Evolutionary conservation across 2,329 filamentous ascomycete genomes (phyloP).

Genomic region (Aureobasidium lini): DNA sequence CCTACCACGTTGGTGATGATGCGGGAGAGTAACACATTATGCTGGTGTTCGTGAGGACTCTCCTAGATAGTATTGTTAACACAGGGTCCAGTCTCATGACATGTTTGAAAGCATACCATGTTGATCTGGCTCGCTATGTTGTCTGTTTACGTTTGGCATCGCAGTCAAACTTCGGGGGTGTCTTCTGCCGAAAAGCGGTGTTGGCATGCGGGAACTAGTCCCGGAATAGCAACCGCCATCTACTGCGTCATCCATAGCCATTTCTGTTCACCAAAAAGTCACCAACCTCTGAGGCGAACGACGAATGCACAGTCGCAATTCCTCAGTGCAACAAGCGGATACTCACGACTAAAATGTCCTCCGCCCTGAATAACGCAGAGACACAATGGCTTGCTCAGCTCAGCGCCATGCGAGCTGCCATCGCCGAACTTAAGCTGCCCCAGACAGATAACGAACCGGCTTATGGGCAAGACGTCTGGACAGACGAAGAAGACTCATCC

Average conservation of each 20-base stretch:
- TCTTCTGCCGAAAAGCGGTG: neutral
- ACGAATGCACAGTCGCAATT: neutral
- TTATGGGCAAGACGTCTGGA: slow-evolving; percentile 52
- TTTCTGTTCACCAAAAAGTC: slow-evolving; percentile 5
- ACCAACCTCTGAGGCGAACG: neutral
- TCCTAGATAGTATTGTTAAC: slow-evolving; percentile 48
- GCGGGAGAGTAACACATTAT: slow-evolving; percentile 83
- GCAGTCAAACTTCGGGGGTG: neutral
- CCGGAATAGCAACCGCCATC: neutral
- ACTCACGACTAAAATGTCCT: slow-evolving; percentile 27
- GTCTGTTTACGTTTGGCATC: slow-evolving; percentile 4
- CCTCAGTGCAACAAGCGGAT: too few species aligned
- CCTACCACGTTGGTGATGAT: slow-evolving; percentile 97
- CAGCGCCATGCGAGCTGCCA: slow-evolving; percentile 74
- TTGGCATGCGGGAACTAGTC: slow-evolving; percentile 2
- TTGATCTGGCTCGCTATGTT: neutral
- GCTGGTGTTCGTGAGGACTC: slow-evolving; percentile 95
- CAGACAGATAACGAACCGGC: slow-evolving; percentile 37
- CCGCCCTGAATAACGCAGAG: slow-evolving; percentile 38
- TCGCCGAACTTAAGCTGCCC: slow-evolving; percentile 61
- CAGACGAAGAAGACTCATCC: slow-evolving; percentile 59
- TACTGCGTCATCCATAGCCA: neutral
- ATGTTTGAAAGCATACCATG: neutral
- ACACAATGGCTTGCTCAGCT: slow-evolving; percentile 79
- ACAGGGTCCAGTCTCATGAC: too few species aligned